Evolutionary conservation across 306 rosid species (phyloP), one percentile per base, ranked within the genome.

Genomic region (Ammopiptanthus mongolicus): DNA sequence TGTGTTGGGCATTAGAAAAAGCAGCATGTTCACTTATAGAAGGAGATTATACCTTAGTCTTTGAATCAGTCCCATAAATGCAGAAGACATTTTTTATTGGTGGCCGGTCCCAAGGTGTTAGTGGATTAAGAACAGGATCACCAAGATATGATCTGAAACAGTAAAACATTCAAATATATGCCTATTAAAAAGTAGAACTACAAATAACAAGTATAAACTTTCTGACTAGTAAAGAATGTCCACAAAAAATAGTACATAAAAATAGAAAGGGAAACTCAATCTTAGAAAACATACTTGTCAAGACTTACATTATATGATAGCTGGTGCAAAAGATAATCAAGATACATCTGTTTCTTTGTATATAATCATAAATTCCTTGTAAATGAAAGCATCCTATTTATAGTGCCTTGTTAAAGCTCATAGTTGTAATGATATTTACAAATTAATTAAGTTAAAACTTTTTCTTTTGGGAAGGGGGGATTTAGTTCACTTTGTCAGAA

Each of bases 41-140:
- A 41, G 63, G 21, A 37, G 77, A 83, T 4, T 50, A 42, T 90
- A 95, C 99, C 99, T 95, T 96, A 25, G 99, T 95, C 83, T 87
- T 92, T 71, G 83, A 78, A 78, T 89, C 96, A 65, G 83, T 67
- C 51, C 99, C 99, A 47, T 92, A 92, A 68, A 95, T 92, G 83
- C 99, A 92, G 72, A 90, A 95, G 73, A 95, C 88, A 74, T 92
- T 95, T 86, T 84, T 92, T 52, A 95, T 78, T 36, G 99, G 99
- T 37, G 99, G 99, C 52, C 99, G 91, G 76, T 95, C 99, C 97
- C 97, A 90, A 81, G 99, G 97, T 66, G 97, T 87, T 13, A 95
- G 90, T 60, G 99, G 99, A 82, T 95, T 95, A 56, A 95, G 82
- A 79, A 92, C 87, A 59, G 95, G 95, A 90, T 95, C 97, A 29